Evolutionary conservation across 2,329 filamentous ascomycete genomes (phyloP), one percentile per base, ranked within the genome.

Genomic region (Ophiostoma pallidulum): DNA sequence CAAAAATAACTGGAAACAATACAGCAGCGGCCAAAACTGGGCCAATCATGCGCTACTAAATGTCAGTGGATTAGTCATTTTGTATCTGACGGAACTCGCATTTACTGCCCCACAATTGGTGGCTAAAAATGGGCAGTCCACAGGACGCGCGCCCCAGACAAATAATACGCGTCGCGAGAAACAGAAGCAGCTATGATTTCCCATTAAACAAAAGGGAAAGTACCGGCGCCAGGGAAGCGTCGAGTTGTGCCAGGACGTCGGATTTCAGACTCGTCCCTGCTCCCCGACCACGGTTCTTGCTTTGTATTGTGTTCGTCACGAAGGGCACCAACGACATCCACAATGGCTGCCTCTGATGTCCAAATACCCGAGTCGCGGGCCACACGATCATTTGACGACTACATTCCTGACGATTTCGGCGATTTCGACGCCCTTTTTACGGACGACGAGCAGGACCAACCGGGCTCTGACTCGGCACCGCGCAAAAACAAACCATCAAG

Each of bases 341-440:
- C 16, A 29, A 54, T 52, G 50, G 41, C 50, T 3, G 41, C 47
- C 13, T n/a, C 40, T 10, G 20, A 18, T 16, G 32, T 33, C 2
- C 33, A 35, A 20, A 42, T 29, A 20, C 31, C 42, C 9, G 38
- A 12, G 14, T 38, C 24, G 36, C 49, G 22, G 18, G 12, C 46
- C 1, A 16, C 24, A 24, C 78, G 85, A 52, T 80, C 82, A 43
- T 71, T 94, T 9, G 83, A 92, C 56, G 78, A 90, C 57, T 91
- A 91, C 60, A 82, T 88, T 56, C 70, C 81, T 10, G 80, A 75
- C 45, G 61, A 57, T 16, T 33, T 52, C 20, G 42, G 35, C 14
- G 70, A 74, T 53, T 62, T 73, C 18, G 60, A 61, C 37, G 69
- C 74, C 44, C 70, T 71, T 1, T 74, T 77, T 50, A 37, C 45